A percentile compares a stretch with the other conserved stretches of the same genome.
These are phyloP conservation scores for Microdochium trichocladiopsis DNA, from an alignment of 2,329 filamentous ascomycete species.

Conservation along the genomic window DNA sequence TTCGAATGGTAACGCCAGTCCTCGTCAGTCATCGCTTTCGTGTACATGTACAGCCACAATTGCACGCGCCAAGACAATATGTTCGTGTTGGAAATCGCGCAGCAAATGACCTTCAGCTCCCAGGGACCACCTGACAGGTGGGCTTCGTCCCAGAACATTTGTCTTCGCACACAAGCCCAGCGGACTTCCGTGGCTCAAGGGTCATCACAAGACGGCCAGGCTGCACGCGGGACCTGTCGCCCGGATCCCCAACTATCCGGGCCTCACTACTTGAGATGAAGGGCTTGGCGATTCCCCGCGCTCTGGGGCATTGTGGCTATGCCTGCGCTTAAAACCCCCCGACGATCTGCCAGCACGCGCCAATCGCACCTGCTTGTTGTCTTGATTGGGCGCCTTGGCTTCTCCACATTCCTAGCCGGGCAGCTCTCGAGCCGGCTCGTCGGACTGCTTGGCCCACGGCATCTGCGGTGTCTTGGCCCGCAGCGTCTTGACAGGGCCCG, in stretches of 20 bases:
- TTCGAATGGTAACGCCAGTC: no score
- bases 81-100: no score
- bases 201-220: no score
- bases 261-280: neutral
- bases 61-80: no score
- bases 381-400: neutral
- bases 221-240: neutral
- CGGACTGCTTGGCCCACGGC: neutral
- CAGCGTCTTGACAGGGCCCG: neutral
- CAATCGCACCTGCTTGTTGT: neutral
- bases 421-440: neutral
- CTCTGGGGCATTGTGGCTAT: neutral
- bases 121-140: no score
- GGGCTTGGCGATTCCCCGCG: neutral
- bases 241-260: neutral
- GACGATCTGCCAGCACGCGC: no score
- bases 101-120: no score
- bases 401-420: neutral
- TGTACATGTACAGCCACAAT: no score
- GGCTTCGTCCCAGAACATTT: no score
- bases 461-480: neutral
- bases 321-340: neutral
- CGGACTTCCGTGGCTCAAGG: no score
- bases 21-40: no score
- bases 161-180: no score